phyloP scores from a whole-genome alignment of 306 rosid species.

The Vigna reflexopilosa region DNA sequence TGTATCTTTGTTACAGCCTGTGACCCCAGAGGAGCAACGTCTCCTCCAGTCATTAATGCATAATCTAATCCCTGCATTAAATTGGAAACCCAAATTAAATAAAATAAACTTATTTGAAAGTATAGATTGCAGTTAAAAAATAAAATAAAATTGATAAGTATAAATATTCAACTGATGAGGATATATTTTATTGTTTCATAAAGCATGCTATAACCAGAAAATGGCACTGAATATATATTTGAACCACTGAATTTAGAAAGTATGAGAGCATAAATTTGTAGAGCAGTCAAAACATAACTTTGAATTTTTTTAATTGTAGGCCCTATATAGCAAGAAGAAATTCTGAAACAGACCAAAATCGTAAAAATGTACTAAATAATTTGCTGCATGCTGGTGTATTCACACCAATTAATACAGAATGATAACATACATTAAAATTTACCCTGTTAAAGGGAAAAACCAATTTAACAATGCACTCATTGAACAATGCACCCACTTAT shows the following conservation, averaged over 20 bases:
- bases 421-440: conserved; percentile 14
- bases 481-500: conserved; percentile 12
- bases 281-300: not conserved
- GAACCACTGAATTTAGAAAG: not conserved
- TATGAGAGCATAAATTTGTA: not conserved
- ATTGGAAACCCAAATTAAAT: conserved; percentile 3
- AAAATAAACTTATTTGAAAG: conserved; percentile 2
- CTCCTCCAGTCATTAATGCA: conserved; percentile 99
- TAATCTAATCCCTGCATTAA: conserved; percentile 85
- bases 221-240: not conserved
- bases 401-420: not conserved
- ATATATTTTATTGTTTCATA: not conserved
- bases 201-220: conserved; percentile 34
- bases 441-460: conserved; percentile 2
- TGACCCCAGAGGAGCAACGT: conserved; percentile 95
- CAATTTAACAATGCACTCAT: not conserved
- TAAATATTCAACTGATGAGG: not conserved
- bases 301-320: conserved; percentile 1
- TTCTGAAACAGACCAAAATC: not conserved
- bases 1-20: conserved; percentile 99
- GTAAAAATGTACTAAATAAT: conserved; percentile 2
- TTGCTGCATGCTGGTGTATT: not conserved
- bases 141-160: not conserved
- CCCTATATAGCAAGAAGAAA: not conserved
- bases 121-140: conserved; percentile 2